Base-by-base conservation (phyloP, 495 filamentous ascomycete species). In the Filosporella fistucella region DNA sequence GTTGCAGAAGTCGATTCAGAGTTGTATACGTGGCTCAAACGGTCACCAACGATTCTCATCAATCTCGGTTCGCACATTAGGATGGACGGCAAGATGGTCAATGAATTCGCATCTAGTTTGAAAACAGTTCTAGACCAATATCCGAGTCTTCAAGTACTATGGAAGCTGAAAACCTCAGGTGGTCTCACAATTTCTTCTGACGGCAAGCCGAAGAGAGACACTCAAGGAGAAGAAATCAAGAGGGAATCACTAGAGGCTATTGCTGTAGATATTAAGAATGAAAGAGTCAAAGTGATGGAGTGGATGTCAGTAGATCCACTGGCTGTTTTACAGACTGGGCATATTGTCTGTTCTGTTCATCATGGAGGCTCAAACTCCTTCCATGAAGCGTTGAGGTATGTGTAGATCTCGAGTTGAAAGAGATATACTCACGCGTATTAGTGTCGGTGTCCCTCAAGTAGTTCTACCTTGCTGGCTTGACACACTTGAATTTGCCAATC, bases 291-390 rank as follows among this genome's bases (percentile, higher is more conserved):
- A 13, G 63, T 75, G 23, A 42, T 57, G 12, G 37, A 65, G 20
- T 79, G 75, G 75, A 62, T 77, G 12, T 42, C 69, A 22, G 65
- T 69, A 1, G 69, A 76, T 30, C 72, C 72, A 11, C 61, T 70
- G 30, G 60, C 71, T 0, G 54, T 77, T 36, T 53, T 79, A 11
- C 53, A 70, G 44, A 70, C 60, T 0, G 71, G 71, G 0, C 53
- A 69, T 24, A 65, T 77, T n/a, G 55, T 70, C 17, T 65, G 64
- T 16, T 70, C 65, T 22, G 71, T 77, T 4, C 72, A 77, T 43
- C 75, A 79, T 50, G 75, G 75, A 4, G 74, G 75, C 18, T 65
- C 71, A 0, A 75, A 75, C 29, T 74, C 67, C n/a, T 79, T 66
- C 39, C 70, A 73, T 44, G 75, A 79, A 49, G 72, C 70, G 1